phyloP scores from a whole-genome alignment of 2,329 filamentous ascomycete species.

The Aspergillus floridensis region DNA sequence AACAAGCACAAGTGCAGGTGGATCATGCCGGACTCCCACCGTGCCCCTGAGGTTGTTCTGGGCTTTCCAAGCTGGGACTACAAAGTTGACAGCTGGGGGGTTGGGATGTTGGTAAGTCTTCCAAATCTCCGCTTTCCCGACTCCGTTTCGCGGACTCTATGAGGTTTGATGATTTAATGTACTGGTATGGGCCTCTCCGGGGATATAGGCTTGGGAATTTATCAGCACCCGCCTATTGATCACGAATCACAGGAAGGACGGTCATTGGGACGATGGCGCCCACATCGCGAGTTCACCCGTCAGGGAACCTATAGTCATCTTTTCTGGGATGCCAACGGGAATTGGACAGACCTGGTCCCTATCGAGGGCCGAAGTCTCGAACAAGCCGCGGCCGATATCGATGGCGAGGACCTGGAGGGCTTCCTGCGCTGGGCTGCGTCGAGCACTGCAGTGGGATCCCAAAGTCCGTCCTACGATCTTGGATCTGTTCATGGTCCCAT shows the following conservation, averaged over 20 bases:
- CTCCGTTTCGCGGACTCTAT: background rate
- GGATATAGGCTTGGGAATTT: background rate
- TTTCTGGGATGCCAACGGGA: background rate
- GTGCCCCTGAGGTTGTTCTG: conserved; percentile 41
- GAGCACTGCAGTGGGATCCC: conserved; percentile 28
- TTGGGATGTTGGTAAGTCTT: conserved; percentile 43
- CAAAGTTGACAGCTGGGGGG: conserved; percentile 49
- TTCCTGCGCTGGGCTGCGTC: conserved; percentile 28
- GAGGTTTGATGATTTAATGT: background rate
- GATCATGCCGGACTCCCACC: conserved; percentile 17
- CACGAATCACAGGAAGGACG: conserved; percentile 12
- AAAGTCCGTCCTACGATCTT: conserved; percentile 26
- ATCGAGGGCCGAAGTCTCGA: background rate
- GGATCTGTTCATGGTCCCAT: conserved; percentile 38
- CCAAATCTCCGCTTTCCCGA: background rate
- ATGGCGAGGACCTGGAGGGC: conserved; percentile 23
- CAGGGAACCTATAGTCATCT: conserved; percentile 5
- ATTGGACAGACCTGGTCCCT: background rate
- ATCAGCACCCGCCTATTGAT: background rate
- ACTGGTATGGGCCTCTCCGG: background rate
- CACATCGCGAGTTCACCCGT: conserved; percentile 19
- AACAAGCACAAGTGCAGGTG: conserved; percentile 17
- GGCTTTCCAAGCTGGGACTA: conserved; percentile 38
- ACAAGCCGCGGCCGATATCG: conserved; percentile 19
- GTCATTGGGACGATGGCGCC: conserved; percentile 20